Conservation (phyloP, 164 flowering plant genomes). For the Liquidambar formosana region DNA sequence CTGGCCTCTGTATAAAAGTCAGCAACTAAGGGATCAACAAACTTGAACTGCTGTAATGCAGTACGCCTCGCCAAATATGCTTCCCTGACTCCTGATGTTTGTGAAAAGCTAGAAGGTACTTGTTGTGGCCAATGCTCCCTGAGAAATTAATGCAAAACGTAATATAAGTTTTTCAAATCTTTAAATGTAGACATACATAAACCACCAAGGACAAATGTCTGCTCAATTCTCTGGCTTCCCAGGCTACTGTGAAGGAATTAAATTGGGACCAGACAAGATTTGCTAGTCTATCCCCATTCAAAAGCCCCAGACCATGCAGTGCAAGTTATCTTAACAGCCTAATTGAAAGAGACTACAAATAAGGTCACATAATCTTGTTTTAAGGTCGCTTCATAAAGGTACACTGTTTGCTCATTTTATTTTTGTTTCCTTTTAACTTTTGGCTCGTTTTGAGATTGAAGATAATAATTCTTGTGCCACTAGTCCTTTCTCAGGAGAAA, state of each 20-base stretch:
- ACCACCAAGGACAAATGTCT: not conserved
- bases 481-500: too few species aligned
- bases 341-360: not conserved
- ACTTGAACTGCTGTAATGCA: constrained; percentile 56
- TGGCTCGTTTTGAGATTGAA: too few species aligned
- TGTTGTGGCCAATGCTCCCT: constrained; percentile 60
- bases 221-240: not conserved
- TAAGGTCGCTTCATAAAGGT: too few species aligned
- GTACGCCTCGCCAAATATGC: constrained; percentile 47
- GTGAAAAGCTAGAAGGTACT: constrained; percentile 17
- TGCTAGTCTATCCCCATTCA: not conserved
- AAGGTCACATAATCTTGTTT: too few species aligned
- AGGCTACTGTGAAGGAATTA: not conserved
- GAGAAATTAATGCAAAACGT: constrained; percentile 2
- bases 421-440: too few species aligned
- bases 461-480: too few species aligned
- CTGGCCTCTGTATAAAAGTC: constrained; percentile 14
- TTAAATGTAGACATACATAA: not conserved
- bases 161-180: not conserved
- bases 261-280: not conserved
- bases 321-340: not conserved
- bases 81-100: constrained; percentile 38
- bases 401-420: too few species aligned
- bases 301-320: too few species aligned
- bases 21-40: constrained; percentile 38